Conservation (phyloP, 108 stramenopile genomes). For the Chaetoceros tenuissimus region DNA sequence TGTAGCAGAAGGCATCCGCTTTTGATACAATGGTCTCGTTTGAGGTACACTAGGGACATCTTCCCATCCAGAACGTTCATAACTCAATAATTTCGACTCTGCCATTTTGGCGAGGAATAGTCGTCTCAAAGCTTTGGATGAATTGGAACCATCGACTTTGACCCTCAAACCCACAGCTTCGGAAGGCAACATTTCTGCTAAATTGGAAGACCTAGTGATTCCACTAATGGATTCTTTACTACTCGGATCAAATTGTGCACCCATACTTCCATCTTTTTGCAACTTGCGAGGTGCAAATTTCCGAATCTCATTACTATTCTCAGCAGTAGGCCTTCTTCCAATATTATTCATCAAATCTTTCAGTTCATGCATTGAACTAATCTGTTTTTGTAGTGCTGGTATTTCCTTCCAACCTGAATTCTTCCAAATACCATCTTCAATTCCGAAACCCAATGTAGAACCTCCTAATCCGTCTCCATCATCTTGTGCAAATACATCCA, state of each 20-base stretch:
- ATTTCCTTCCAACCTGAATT: conserved; percentile 55
- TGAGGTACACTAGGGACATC: conserved; percentile 49
- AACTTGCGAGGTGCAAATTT: conserved; percentile 41
- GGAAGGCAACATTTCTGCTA: conserved; percentile 68
- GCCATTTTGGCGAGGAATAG: conserved; percentile 63
- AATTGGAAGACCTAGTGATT: conserved; percentile 39
- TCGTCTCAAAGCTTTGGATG: conserved; percentile 28
- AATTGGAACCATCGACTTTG: conserved; percentile 18
- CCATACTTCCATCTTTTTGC: conserved; percentile 35
- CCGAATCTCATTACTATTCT: conserved; percentile 30
- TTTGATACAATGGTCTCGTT: conserved; percentile 14
- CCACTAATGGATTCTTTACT: conserved; percentile 46
- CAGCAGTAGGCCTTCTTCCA: conserved; percentile 48
- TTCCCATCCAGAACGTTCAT: conserved; percentile 49
- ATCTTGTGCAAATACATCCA: conserved; percentile 19
- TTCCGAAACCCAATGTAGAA: conserved; percentile 32
- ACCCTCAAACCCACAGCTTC: conserved; percentile 48
- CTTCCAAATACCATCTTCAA: conserved; percentile 61
- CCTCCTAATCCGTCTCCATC: neutral
- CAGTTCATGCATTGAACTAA: conserved; percentile 49
- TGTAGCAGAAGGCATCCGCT: conserved; percentile 39
- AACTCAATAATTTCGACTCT: conserved; percentile 55
- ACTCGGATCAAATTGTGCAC: conserved; percentile 47
- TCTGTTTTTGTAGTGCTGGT: conserved; percentile 34
- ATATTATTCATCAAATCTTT: conserved; percentile 28